Percentiles rank a stretch among this genome's conserved stretches.
phyloP scores from a whole-genome alignment of 1,284 basidiomycete species.

The Rhodotorula mucilaginosa region DNA sequence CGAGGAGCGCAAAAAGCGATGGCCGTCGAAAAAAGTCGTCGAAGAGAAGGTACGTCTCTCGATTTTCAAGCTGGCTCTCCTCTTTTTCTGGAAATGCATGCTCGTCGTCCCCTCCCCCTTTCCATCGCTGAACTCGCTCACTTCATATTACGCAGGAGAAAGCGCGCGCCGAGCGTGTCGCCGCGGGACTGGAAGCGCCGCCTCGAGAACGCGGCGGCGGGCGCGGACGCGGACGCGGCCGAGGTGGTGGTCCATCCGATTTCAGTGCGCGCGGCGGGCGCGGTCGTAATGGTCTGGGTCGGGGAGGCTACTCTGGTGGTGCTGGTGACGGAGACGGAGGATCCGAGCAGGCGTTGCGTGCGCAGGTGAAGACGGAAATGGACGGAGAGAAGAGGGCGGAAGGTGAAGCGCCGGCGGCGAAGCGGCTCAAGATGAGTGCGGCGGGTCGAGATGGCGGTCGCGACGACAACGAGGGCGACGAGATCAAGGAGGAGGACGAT shows the following conservation, averaged over 20 bases:
- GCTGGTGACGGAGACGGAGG: not conserved
- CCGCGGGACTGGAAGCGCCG: slow-evolving; percentile 54
- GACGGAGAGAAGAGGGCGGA: slow-evolving; percentile 19
- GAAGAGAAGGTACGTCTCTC: slow-evolving; percentile 61
- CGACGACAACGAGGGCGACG: not conserved
- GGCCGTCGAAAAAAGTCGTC: slow-evolving; percentile 67
- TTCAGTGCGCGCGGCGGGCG: slow-evolving; percentile 28
- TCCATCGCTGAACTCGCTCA: not conserved
- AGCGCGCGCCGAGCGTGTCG: slow-evolving; percentile 70
- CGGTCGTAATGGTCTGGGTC: slow-evolving; percentile 41
- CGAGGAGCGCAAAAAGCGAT: slow-evolving; percentile 76
- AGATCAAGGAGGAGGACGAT: not conserved
- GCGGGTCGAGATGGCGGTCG: not conserved
- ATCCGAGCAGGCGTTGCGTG: too few relatives aligned
- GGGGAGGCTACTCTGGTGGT: slow-evolving; percentile 24
- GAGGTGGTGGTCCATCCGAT: slow-evolving; percentile 32
- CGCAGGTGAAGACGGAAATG: not conserved
- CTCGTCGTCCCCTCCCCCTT: not conserved
- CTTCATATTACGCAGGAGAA: slow-evolving; percentile 51
- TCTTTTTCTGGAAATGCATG: not conserved
- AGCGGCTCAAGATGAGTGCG: slow-evolving; percentile 15
- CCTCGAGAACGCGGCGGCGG: slow-evolving; percentile 18
- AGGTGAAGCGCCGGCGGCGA: slow-evolving; percentile 23
- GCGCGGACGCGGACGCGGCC: slow-evolving; percentile 43
- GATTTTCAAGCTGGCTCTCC: too few relatives aligned